Evolutionary conservation across 164 flowering plant species (phyloP).

Genomic region (Macadamia tetraphylla): DNA sequence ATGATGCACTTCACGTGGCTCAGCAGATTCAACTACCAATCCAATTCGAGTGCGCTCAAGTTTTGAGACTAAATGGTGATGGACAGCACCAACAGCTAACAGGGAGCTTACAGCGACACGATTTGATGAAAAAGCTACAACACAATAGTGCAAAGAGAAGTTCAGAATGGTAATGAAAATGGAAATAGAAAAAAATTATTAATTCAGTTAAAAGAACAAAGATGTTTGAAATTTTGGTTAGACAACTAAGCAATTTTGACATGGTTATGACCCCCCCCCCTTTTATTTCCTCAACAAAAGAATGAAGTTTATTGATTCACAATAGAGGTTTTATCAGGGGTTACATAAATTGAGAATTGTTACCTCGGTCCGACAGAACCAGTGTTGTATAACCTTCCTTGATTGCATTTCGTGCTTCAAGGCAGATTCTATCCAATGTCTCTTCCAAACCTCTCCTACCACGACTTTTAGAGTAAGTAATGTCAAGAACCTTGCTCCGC

Average conservation of each 20-base stretch:
- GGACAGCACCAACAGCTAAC: constrained; percentile 97
- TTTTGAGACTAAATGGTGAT: constrained; percentile 82
- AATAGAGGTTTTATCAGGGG: background rate
- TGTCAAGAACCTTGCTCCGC: constrained; percentile 91
- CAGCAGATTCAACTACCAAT: constrained; percentile 89
- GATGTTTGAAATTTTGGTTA: too few species aligned
- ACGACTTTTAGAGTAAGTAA: constrained; percentile 66
- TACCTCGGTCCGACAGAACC: constrained; percentile 98
- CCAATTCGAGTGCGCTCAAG: constrained; percentile 91
- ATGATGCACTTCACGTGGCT: constrained; percentile 99
- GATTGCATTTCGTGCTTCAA: constrained; percentile 81
- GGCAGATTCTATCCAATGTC: constrained; percentile 82
- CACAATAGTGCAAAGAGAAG: constrained; percentile 2
- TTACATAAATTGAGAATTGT: background rate
- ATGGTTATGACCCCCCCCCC: too few species aligned
- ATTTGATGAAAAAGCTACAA: constrained; percentile 75
- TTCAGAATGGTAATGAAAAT: background rate
- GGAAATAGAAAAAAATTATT: background rate
- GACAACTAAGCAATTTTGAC: too few species aligned
- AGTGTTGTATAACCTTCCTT: constrained; percentile 78
- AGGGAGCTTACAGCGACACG: constrained; percentile 98
- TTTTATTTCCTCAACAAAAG: too few species aligned
- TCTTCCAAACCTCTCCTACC: constrained; percentile 93
- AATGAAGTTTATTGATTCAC: too few species aligned
- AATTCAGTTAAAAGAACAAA: too few species aligned